Percentiles rank a stretch among this genome's conserved stretches.
phyloP scores from a whole-genome alignment of 768 basidiomycete species.

The Kwoniella pini region DNA sequence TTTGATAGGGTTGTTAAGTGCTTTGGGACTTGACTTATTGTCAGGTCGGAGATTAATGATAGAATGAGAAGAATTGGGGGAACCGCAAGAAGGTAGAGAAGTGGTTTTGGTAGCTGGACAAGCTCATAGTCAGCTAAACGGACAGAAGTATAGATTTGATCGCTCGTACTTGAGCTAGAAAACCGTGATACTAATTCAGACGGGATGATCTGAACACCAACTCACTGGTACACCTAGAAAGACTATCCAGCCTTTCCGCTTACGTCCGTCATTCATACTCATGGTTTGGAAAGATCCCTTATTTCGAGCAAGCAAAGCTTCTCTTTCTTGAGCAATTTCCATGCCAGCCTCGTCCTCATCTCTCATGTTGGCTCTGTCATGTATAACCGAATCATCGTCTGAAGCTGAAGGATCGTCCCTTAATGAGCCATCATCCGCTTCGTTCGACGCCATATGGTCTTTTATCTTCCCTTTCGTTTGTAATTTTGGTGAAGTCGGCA shows the following conservation, averaged over 20 bases:
- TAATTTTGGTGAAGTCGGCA: not conserved
- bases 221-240: slow-evolving; percentile 14
- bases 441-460: too few relatives aligned
- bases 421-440: too few relatives aligned
- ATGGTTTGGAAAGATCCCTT: not conserved
- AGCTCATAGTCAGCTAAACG: not conserved
- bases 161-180: too few relatives aligned
- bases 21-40: not conserved
- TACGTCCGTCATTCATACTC: not conserved
- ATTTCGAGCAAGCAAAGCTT: not conserved
- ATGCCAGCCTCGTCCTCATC: not conserved
- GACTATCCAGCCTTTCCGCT: not conserved
- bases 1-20: slow-evolving; percentile 13
- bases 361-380: not conserved
- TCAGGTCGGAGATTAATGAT: not conserved
- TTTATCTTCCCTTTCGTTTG: slow-evolving; percentile 4
- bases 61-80: slow-evolving; percentile 17
- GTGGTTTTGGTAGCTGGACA: slow-evolving; percentile 26
- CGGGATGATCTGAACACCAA: not conserved
- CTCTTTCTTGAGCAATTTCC: not conserved
- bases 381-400: too few relatives aligned
- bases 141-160: too few relatives aligned
- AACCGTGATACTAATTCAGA: too few relatives aligned
- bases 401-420: too few relatives aligned
- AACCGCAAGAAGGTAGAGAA: slow-evolving; percentile 22